Conservation (phyloP, 169 alveolate genomes). For the Plasmodium relictum region DNA sequence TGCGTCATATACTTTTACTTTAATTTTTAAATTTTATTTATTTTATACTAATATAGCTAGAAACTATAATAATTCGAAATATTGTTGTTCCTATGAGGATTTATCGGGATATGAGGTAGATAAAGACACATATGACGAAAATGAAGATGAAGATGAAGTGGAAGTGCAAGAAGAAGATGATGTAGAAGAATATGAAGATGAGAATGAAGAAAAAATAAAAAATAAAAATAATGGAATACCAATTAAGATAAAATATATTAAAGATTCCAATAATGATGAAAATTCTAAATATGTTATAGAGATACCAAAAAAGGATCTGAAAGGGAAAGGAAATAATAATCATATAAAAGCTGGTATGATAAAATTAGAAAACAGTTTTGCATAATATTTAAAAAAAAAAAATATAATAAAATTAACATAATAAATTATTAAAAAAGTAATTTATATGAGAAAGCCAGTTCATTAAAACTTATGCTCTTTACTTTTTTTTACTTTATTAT, state of each 20-base stretch:
- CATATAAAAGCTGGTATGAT: slow-evolving; percentile 58
- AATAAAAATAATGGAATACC: slow-evolving; percentile 52
- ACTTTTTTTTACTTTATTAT: no score
- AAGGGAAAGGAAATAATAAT: slow-evolving; percentile 2
- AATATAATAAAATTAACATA: neutral
- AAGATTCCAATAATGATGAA: slow-evolving; percentile 43
- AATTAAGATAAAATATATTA: slow-evolving; percentile 58
- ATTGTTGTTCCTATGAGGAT: neutral
- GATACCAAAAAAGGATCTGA: slow-evolving; percentile 51
- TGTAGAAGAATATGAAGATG: neutral
- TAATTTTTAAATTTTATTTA: neutral
- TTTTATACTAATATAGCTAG: no score
- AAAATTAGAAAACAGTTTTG: neutral
- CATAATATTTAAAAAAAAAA: neutral
- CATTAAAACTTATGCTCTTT: neutral
- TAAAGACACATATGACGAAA: neutral
- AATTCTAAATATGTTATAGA: slow-evolving; percentile 71
- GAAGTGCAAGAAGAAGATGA: neutral
- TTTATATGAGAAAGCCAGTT: neutral
- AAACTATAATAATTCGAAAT: no score
- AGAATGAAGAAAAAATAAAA: neutral
- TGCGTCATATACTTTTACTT: no score
- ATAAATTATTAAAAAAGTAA: neutral
- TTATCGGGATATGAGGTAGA: neutral
- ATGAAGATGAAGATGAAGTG: neutral